Percentiles rank a stretch among this genome's conserved stretches.
Evolutionary conservation across 1,284 basidiomycete species (phyloP).

Genomic region (Leccinum fuscescens): DNA sequence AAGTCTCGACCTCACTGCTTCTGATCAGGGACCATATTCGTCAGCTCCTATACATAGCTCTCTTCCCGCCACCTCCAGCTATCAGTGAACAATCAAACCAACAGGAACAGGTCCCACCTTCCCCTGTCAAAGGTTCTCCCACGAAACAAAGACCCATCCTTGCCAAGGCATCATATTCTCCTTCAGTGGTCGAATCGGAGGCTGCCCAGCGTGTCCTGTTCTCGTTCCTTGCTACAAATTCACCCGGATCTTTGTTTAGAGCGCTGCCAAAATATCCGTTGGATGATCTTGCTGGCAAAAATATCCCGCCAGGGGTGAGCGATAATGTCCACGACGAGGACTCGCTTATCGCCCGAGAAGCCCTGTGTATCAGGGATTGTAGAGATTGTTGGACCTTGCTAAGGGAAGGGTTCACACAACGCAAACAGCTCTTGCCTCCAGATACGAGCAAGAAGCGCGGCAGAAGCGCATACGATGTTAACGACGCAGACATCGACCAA

Average conservation of each 20-base stretch:
- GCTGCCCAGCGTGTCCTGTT: slow-evolving; percentile 55
- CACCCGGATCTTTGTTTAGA: slow-evolving; percentile 49
- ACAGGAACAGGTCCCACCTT: slow-evolving; percentile 42
- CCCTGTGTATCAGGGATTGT: slow-evolving; percentile 49
- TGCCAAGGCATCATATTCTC: slow-evolving; percentile 39
- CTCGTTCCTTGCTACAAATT: slow-evolving; percentile 56
- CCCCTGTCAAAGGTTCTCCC: slow-evolving; percentile 39
- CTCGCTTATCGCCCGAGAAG: slow-evolving; percentile 54
- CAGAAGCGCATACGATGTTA: slow-evolving; percentile 21
- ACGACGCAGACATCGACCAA: slow-evolving; percentile 27
- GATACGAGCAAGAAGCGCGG: slow-evolving; percentile 35
- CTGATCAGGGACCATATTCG: slow-evolving; percentile 52
- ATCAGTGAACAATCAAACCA: slow-evolving; percentile 34
- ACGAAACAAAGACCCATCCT: slow-evolving; percentile 28
- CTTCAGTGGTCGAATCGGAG: slow-evolving; percentile 44
- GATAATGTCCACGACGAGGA: slow-evolving; percentile 45
- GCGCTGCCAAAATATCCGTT: slow-evolving; percentile 52
- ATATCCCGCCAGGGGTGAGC: slow-evolving; percentile 6
- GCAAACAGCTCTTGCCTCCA: slow-evolving; percentile 33
- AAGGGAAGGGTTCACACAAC: slow-evolving; percentile 49
- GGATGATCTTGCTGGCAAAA: slow-evolving; percentile 11
- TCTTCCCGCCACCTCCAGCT: slow-evolving; percentile 49
- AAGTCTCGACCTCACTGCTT: slow-evolving; percentile 13
- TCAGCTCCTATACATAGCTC: slow-evolving; percentile 64
- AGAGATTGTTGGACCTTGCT: slow-evolving; percentile 64